Base-by-base conservation (phyloP, 768 basidiomycete species). In the Suillus luteus region DNA sequence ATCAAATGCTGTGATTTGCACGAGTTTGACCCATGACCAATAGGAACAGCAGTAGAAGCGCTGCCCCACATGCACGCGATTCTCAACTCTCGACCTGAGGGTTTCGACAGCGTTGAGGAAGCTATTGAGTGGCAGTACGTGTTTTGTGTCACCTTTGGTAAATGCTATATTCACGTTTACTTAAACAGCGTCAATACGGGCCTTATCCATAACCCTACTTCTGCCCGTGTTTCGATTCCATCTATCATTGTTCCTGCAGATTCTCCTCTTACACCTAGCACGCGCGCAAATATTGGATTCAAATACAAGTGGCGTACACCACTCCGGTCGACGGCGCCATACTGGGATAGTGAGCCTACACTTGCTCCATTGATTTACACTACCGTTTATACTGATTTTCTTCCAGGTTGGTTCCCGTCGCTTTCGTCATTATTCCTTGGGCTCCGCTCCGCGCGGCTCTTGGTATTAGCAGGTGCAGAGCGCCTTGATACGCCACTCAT, bases 41-140 rank as follows among this genome's bases (percentile, higher is more conserved):
- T 71, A 95, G 95, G 96, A 14, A 92, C 95, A 31, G 96, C 97
- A 0, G 80, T 98, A 37, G 97, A 98, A 52, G 94, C 95, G 1
- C 83, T 99, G 14, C 93, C 94, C 0, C 86, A 92, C 68, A 99
- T 99, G 97, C 87, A 92, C 64, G 86, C 82, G 48, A 85, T 99
- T 41, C 83, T 99, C 37, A 90, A 91, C 63, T 85, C 88, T 33
- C 86, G 95, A 12, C 97, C 96, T 8, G 88, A 87, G 55, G 90
- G 90, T 0, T 99, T 99, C 73, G 84, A 86, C 60, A 91, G 85
- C 51, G 77, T 90, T 9, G 91, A 96, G 72, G 90, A 91, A 60
- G 95, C 91, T 0, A 87, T 99, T 48, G 89, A 93, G 64, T 99
- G 97, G 97, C 96, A 99, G 95, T 98, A 76, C 71, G 95, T 82